A percentile compares a stretch with the other conserved stretches of the same genome.
Evolutionary conservation across 768 basidiomycete genomes (phyloP).

Genomic region (Panaeolus cyanescens): DNA sequence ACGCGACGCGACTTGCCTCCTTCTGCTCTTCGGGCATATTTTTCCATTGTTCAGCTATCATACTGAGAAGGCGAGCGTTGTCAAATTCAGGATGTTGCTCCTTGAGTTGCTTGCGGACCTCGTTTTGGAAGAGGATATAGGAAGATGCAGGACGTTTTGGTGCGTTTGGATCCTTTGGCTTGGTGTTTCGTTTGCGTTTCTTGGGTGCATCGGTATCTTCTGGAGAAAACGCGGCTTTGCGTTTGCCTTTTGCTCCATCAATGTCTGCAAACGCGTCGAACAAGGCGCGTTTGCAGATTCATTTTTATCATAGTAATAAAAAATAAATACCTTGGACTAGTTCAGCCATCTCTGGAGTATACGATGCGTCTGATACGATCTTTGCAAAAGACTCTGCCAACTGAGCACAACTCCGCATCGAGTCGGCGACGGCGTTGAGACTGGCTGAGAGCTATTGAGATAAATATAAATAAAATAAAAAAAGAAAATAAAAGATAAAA

Average conservation of each 20-base stretch:
- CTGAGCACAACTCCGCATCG: slow-evolving; percentile 63
- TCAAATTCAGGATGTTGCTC: slow-evolving; percentile 60
- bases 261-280: slow-evolving; percentile 5
- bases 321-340: slow-evolving; percentile 22
- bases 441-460: slow-evolving; percentile 52
- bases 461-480: slow-evolving; percentile 14
- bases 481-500: slow-evolving; percentile 1
- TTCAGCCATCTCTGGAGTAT: slow-evolving; percentile 23
- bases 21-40: slow-evolving; percentile 68
- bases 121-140: slow-evolving; percentile 94
- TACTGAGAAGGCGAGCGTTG: slow-evolving; percentile 69
- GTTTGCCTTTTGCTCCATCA: slow-evolving; percentile 45
- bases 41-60: slow-evolving; percentile 79
- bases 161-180: slow-evolving; percentile 88
- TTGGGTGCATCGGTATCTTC: slow-evolving; percentile 43
- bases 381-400: slow-evolving; percentile 63
- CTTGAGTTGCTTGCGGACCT: slow-evolving; percentile 75
- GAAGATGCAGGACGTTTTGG: slow-evolving; percentile 93
- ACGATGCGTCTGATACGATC: slow-evolving; percentile 40
- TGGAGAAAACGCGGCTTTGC: slow-evolving; percentile 44
- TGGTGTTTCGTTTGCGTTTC: slow-evolving; percentile 63
- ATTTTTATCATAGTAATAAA: slow-evolving; percentile 10
- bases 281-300: slow-evolving; percentile 19
- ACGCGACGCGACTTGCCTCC: slow-evolving; percentile 54
- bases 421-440: slow-evolving; percentile 57